phyloP scores from a whole-genome alignment of 352 stramenopile species.

The Pythium sp. region DNA sequence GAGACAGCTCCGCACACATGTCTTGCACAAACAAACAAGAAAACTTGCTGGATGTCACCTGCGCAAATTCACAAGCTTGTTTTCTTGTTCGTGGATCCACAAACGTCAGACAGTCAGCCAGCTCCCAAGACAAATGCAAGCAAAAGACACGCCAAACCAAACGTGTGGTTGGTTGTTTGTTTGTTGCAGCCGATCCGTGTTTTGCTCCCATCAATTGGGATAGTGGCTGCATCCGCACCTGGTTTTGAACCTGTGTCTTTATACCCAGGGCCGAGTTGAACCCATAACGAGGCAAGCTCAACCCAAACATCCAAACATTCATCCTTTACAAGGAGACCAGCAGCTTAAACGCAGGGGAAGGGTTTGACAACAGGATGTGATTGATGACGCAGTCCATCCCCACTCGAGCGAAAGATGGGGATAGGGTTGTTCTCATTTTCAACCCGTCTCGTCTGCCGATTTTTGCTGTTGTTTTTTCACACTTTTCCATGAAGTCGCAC shows the following conservation, averaged over 20 bases:
- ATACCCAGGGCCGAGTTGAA: background rate
- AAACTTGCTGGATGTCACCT: no score
- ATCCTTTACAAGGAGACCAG: background rate
- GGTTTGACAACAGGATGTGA: background rate
- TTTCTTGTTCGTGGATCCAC: no score
- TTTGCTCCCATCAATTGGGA: conserved; percentile 5
- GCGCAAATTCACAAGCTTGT: no score
- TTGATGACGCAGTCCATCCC: background rate
- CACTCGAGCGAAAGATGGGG: background rate
- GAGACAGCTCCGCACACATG: no score
- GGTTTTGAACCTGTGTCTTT: conserved; percentile 1
- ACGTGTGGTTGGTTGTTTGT: background rate
- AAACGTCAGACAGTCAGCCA: background rate
- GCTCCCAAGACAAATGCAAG: background rate
- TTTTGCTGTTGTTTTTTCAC: background rate
- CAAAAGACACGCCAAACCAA: conserved; percentile 1
- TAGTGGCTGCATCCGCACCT: conserved; percentile 7
- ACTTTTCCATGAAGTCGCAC: background rate
- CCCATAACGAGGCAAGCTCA: background rate
- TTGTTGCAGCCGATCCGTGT: background rate
- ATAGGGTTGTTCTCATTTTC: background rate
- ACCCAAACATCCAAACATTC: background rate
- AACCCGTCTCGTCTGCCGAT: background rate
- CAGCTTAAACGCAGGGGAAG: background rate
- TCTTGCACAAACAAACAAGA: no score